phyloP scores from a whole-genome alignment of 2,329 filamentous ascomycete species.

The Venturia nashicola region DNA sequence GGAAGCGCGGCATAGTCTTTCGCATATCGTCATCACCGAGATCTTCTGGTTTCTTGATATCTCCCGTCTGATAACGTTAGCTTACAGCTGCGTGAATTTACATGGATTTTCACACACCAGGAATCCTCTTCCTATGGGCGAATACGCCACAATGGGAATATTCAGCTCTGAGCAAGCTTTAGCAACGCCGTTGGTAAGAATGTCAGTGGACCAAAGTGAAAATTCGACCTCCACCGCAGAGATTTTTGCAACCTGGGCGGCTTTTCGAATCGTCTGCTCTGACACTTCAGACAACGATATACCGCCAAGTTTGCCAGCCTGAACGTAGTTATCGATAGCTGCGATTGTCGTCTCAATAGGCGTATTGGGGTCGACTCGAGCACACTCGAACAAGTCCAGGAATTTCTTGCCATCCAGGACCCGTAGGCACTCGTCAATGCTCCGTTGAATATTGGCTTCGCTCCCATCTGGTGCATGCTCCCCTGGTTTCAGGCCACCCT shows the following conservation, averaged over 20 bases:
- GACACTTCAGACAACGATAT: constrained; percentile 33
- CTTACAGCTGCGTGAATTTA: neutral
- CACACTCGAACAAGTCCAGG: constrained; percentile 36
- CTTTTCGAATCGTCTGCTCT: constrained; percentile 34
- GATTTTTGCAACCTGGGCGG: constrained; percentile 41
- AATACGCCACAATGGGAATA: constrained; percentile 66
- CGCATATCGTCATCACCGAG: constrained; percentile 13
- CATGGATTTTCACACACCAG: neutral
- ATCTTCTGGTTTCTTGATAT: constrained; percentile 26
- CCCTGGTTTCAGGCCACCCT: constrained; percentile 29
- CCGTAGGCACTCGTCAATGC: constrained; percentile 33
- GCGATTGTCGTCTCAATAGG: constrained; percentile 33
- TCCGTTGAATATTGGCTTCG: constrained; percentile 27
- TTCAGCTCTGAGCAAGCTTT: constrained; percentile 45
- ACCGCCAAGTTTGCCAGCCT: constrained; percentile 32
- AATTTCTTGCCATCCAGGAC: constrained; percentile 35
- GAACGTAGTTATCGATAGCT: constrained; percentile 28
- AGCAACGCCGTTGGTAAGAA: constrained; percentile 46
- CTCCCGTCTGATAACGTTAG: constrained; percentile 26
- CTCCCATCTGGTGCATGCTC: constrained; percentile 27
- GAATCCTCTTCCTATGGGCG: constrained; percentile 54
- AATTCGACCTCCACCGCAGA: constrained; percentile 49
- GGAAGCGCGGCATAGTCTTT: constrained; percentile 28
- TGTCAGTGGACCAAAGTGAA: constrained; percentile 43
- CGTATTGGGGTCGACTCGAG: constrained; percentile 30